These are phyloP conservation scores for Trametes punicea DNA, from an alignment of 768 basidiomycete genomes.

Conservation along the genomic window DNA sequence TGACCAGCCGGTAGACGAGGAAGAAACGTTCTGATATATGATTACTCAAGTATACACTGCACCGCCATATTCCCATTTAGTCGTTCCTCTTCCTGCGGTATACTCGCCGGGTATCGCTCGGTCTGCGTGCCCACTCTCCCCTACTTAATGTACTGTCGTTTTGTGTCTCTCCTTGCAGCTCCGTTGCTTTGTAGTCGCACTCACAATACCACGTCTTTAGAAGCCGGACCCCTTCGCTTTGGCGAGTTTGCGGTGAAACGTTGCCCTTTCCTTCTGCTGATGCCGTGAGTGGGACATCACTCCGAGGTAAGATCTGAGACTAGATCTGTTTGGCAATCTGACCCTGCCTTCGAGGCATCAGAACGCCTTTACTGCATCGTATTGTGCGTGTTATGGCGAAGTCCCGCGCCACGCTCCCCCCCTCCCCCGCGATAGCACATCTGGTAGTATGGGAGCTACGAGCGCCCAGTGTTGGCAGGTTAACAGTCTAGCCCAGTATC, in stretches of 20 bases:
- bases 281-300: not conserved
- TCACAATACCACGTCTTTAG: conserved; percentile 18
- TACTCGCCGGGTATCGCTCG: not conserved
- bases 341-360: not conserved
- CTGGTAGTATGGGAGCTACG: no score
- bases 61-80: conserved; percentile 18
- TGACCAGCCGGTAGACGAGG: conserved; percentile 67
- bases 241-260: not conserved
- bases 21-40: conserved; percentile 63
- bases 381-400: not conserved
- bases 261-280: no score
- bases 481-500: no score
- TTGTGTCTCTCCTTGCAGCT: not conserved
- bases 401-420: not conserved
- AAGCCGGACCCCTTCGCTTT: not conserved
- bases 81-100: conserved; percentile 2
- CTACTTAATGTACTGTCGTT: conserved; percentile 13
- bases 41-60: conserved; percentile 11
- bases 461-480: no score
- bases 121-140: not conserved
- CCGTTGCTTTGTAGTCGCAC: conserved; percentile 14
- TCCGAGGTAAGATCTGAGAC: not conserved
- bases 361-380: not conserved
- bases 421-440: no score
- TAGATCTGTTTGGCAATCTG: no score